phyloP scores from a whole-genome alignment of 805 yeast genomes.

The Nakazawaea populi region DNA sequence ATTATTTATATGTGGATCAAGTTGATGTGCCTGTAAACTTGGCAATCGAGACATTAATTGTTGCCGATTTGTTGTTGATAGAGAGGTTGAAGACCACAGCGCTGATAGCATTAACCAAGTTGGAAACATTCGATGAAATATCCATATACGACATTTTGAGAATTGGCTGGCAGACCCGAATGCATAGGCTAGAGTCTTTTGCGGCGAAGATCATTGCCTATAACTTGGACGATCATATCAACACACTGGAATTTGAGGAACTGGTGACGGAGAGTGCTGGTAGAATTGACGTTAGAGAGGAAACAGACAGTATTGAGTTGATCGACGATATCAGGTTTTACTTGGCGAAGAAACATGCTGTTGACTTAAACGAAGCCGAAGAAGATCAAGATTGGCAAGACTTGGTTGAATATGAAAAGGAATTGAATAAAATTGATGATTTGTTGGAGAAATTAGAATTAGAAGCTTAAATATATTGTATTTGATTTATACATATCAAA shows the following conservation, averaged over 20 bases:
- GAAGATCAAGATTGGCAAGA: constrained; percentile 4
- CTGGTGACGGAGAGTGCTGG: constrained; percentile 38
- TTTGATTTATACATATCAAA: background rate
- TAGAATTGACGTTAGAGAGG: constrained; percentile 56
- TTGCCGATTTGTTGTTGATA: constrained; percentile 54
- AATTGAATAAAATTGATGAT: constrained; percentile 30
- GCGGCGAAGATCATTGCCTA: constrained; percentile 55
- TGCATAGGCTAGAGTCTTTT: constrained; percentile 59
- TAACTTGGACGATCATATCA: constrained; percentile 32
- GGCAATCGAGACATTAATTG: constrained; percentile 50
- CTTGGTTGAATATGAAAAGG: constrained; percentile 11
- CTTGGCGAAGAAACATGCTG: constrained; percentile 33
- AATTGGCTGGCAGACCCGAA: constrained; percentile 62
- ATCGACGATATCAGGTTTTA: constrained; percentile 73
- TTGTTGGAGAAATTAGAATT: constrained; percentile 32
- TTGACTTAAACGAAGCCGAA: constrained; percentile 19
- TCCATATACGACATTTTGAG: constrained; percentile 52
- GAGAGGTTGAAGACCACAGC: constrained; percentile 65
- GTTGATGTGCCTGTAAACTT: constrained; percentile 38
- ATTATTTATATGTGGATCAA: constrained; percentile 57
- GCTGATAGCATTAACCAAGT: constrained; percentile 39
- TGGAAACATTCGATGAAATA: constrained; percentile 16
- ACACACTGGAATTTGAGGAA: constrained; percentile 31
- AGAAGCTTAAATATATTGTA: constrained; percentile 28
- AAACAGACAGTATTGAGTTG: constrained; percentile 74